A percentile compares a stretch with the other conserved stretches of the same genome.
Conservation (phyloP, 2,329 filamentous ascomycete genomes). For the Westerdykella sp. region DNA sequence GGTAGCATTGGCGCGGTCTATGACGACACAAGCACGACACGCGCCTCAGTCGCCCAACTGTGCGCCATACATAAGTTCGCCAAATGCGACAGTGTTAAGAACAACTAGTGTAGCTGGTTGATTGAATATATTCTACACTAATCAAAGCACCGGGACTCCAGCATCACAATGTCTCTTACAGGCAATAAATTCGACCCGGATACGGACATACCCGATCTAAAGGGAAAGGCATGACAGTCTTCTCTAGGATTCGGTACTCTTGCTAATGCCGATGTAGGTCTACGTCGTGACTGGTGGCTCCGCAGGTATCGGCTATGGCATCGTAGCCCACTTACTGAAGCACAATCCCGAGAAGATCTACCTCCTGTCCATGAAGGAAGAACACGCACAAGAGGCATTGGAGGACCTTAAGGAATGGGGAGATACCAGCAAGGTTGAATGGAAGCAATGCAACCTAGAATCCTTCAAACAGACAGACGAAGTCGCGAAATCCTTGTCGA, state of each 20-base stretch:
- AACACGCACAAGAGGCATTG: slow-evolving; percentile 43
- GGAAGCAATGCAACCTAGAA: slow-evolving; percentile 43
- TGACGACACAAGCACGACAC: not conserved
- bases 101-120: too few species aligned
- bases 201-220: slow-evolving; percentile 38
- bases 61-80: not conserved
- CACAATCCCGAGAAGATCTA: slow-evolving; percentile 45
- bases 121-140: too few species aligned
- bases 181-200: slow-evolving; percentile 38
- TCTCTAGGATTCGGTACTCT: not conserved
- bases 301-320: slow-evolving; percentile 48
- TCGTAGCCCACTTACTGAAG: slow-evolving; percentile 48
- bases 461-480: slow-evolving; percentile 42
- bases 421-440: slow-evolving; percentile 41
- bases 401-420: slow-evolving; percentile 40
- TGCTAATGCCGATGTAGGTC: slow-evolving; percentile 22
- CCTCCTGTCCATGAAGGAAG: slow-evolving; percentile 45
- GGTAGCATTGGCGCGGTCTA: not conserved
- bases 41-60: not conserved
- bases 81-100: too few species aligned
- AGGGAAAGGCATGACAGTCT: slow-evolving; percentile 26
- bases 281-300: slow-evolving; percentile 47
- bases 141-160: too few species aligned
- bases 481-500: slow-evolving; percentile 41
- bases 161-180: slow-evolving; percentile 7